Percentiles rank a stretch among this genome's conserved stretches.
phyloP scores from a whole-genome alignment of 2,329 filamentous ascomycete genomes.

The Hymenotorrendiella dingleyae region DNA sequence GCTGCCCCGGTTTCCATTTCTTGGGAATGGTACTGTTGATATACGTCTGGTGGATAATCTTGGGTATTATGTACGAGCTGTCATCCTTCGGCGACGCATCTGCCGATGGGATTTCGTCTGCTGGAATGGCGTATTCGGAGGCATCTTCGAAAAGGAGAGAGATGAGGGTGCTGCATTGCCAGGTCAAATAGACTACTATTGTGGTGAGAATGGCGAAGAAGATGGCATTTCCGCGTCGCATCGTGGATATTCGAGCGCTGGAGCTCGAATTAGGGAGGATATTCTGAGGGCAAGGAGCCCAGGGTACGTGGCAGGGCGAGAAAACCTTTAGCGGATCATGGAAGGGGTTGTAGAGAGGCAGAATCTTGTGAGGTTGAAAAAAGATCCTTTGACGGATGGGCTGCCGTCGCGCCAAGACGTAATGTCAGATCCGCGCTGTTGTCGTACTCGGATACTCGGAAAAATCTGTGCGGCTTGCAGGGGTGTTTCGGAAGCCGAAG shows the following conservation, averaged over 20 bases:
- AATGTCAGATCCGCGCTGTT: too few relatives aligned
- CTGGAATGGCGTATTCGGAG: constrained; percentile 58
- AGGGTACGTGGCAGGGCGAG: background rate
- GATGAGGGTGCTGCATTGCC: constrained; percentile 65
- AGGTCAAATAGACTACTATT: constrained; percentile 58
- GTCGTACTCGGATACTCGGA: too few relatives aligned
- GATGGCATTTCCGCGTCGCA: constrained; percentile 30
- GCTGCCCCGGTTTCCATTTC: constrained; percentile 61
- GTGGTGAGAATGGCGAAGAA: constrained; percentile 51
- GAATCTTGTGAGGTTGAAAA: background rate
- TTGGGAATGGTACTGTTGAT: constrained; percentile 62
- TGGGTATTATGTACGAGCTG: constrained; percentile 58
- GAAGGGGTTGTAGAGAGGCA: background rate
- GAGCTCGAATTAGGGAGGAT: background rate
- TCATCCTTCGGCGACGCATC: constrained; percentile 53
- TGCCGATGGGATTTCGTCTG: constrained; percentile 59
- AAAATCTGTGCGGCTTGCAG: too few relatives aligned
- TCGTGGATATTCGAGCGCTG: constrained; percentile 14
- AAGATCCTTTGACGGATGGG: background rate
- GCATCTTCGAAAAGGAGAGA: constrained; percentile 64
- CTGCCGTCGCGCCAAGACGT: background rate
- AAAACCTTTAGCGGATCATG: background rate
- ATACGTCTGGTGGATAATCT: constrained; percentile 75
- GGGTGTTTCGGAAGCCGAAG: too few relatives aligned
- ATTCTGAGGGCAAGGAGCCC: background rate